Conservation (phyloP, 1,139 yeast species). For the Zygosaccharomyces sapae region DNA sequence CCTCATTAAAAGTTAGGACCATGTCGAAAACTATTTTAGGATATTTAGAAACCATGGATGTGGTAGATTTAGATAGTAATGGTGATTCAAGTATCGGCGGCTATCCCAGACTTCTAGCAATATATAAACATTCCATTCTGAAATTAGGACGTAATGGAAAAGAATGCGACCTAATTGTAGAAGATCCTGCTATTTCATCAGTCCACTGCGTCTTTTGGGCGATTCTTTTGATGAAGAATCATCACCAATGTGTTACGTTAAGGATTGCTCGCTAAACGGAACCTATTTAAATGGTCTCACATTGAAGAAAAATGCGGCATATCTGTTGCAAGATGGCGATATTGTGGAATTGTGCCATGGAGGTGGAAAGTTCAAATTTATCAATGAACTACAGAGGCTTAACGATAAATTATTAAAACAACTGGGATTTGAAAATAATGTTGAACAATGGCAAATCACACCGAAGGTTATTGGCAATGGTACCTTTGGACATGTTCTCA, state of each 20-base stretch:
- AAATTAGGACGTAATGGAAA: conserved; percentile 37
- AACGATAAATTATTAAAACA: conserved; percentile 13
- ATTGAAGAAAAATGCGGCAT: conserved; percentile 38
- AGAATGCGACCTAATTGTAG: conserved; percentile 33
- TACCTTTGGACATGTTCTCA: conserved; percentile 53
- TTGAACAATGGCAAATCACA: conserved; percentile 44
- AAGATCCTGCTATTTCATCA: conserved; percentile 41
- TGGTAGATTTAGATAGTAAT: conserved; percentile 6
- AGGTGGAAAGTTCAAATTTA: conserved; percentile 29
- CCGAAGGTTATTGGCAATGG: conserved; percentile 52
- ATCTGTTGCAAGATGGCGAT: conserved; percentile 46
- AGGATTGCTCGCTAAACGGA: conserved; percentile 55
- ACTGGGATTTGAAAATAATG: conserved; percentile 25
- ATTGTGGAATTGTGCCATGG: conserved; percentile 41
- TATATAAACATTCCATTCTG: conserved; percentile 23
- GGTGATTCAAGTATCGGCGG: conserved; percentile 13
- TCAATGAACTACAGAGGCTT: conserved; percentile 20
- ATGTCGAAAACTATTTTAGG: conserved; percentile 16
- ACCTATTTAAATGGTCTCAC: conserved; percentile 43
- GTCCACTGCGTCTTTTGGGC: conserved; percentile 50
- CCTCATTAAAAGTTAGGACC: too few species aligned
- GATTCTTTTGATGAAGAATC: conserved; percentile 46
- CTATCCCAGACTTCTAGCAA: conserved; percentile 11
- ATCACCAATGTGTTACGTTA: conserved; percentile 49
- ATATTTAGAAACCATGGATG: conserved; percentile 16